phyloP scores from a whole-genome alignment of 768 basidiomycete species.

The Tylopilus subfusipes region DNA sequence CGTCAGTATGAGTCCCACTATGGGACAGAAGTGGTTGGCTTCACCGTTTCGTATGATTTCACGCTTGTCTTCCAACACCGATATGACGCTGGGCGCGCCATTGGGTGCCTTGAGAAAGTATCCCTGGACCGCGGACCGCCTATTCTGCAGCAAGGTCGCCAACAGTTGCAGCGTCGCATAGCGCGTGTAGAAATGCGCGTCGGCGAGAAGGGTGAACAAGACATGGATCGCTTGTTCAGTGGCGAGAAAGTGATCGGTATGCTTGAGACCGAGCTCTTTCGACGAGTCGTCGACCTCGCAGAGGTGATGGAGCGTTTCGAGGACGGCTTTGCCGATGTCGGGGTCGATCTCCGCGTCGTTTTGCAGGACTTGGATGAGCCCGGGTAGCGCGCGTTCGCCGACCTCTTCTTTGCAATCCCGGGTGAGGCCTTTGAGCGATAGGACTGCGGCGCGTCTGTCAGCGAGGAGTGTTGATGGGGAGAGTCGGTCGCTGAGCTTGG shows the following conservation, averaged over 20 bases:
- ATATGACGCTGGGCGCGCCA: constrained; percentile 69
- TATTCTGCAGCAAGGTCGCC: constrained; percentile 73
- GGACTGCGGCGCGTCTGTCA: constrained; percentile 90
- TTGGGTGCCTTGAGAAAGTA: constrained; percentile 86
- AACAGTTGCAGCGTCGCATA: constrained; percentile 83
- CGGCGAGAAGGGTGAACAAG: constrained; percentile 71
- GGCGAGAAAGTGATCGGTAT: constrained; percentile 77
- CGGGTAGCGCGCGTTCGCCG: constrained; percentile 69
- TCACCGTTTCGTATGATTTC: constrained; percentile 88
- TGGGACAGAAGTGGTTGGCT: constrained; percentile 17
- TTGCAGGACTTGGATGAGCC: constrained; percentile 76
- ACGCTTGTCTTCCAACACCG: constrained; percentile 76
- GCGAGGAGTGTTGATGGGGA: constrained; percentile 87
- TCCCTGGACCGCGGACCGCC: constrained; percentile 78
- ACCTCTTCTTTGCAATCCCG: constrained; percentile 91
- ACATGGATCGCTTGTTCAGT: constrained; percentile 70
- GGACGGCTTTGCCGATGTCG: constrained; percentile 87
- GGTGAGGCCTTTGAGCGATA: constrained; percentile 87
- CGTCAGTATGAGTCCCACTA: constrained; percentile 8
- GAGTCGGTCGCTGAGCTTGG: constrained; percentile 82
- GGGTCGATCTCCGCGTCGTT: constrained; percentile 89
- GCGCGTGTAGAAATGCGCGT: constrained; percentile 79
- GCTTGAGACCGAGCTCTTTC: constrained; percentile 70
- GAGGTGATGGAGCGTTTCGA: constrained; percentile 84
- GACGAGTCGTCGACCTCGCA: constrained; percentile 71